Base-by-base conservation (phyloP, 805 yeast species). In the Clavispora vitiphila region DNA sequence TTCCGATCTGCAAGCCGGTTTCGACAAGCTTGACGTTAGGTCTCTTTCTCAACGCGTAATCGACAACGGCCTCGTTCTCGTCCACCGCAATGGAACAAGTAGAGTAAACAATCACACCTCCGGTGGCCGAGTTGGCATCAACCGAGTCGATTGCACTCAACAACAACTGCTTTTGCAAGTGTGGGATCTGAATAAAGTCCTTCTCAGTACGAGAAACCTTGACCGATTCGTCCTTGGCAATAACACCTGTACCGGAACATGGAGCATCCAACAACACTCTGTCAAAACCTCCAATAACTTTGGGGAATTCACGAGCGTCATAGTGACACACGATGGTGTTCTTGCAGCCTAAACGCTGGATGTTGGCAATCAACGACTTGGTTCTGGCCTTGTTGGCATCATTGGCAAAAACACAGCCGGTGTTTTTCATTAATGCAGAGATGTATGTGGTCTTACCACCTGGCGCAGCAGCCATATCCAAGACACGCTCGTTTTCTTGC, bases 401-500 rank as follows among this genome's bases (percentile, higher is more conserved):
- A 65, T 93, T 93, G 40, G 99, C 99, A 63, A 93, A 90, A 18
- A 93, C 86, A 64, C 91, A 81, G 21, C 99, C 99, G 1, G 99
- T 93, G 65, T 93, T 93, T 61, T 93, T 93, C 98, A 93, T 93
- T 69, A 91, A 66, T 1, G 99, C 97, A 27, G 96, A 80, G 40
- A 91, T 79, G 62, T 88, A 90, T 2, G 99, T 91, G 16, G 97
- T 88, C 62, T 91, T 91, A 67, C 99, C 99, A 71, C 99, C 99
- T 51, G 99, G 99, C 22, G 99, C 97, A 46, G 99, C 95, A 37
- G 99, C 98, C 99, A 93, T 93, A 69, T 93, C 99, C 49, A 93
- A 72, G 31, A 93, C 76, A 58, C 99, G 83, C 71, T 93, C 99
- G 60, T 86, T 82, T 65, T 89, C 97, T 62, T 89, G 95, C n/a